These are phyloP conservation scores for Botryobasidium botryosum DNA, from an alignment of 768 basidiomycete genomes.

Conservation along the genomic window DNA sequence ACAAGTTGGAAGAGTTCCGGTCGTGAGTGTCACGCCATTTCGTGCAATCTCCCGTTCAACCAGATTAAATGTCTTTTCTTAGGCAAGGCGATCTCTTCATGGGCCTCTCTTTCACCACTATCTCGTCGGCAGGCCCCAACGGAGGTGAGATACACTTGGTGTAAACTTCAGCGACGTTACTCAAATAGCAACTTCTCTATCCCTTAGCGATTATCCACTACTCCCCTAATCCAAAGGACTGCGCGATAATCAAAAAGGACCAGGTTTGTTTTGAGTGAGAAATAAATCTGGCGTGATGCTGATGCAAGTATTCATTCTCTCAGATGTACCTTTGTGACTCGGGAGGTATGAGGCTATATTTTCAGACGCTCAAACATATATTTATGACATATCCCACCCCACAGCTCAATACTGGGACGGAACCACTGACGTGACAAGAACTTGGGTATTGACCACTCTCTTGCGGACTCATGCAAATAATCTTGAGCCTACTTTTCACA, in stretches of 20 bases:
- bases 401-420: slow-evolving; percentile 77
- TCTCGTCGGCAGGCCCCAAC: slow-evolving; percentile 85
- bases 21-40: slow-evolving; percentile 33
- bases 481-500: slow-evolving; percentile 17
- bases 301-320: slow-evolving; percentile 24
- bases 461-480: not conserved
- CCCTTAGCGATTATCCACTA: slow-evolving; percentile 82
- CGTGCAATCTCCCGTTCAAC: not conserved
- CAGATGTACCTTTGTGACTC: slow-evolving; percentile 72
- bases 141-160: slow-evolving; percentile 37
- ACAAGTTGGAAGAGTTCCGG: slow-evolving; percentile 61
- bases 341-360: slow-evolving; percentile 35
- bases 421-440: slow-evolving; percentile 88
- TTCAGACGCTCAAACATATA: not conserved
- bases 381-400: not conserved
- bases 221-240: slow-evolving; percentile 53
- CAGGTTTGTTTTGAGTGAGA: slow-evolving; percentile 29
- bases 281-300: not conserved
- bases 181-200: not conserved
- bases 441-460: slow-evolving; percentile 37
- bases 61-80: not conserved
- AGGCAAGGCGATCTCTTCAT: slow-evolving; percentile 68
- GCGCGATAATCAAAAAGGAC: slow-evolving; percentile 57
- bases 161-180: not conserved
- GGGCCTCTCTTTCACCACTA: slow-evolving; percentile 82